These are phyloP conservation scores for Phaffia rhodozyma DNA, from an alignment of 1,284 basidiomycete genomes.

Conservation along the genomic window DNA sequence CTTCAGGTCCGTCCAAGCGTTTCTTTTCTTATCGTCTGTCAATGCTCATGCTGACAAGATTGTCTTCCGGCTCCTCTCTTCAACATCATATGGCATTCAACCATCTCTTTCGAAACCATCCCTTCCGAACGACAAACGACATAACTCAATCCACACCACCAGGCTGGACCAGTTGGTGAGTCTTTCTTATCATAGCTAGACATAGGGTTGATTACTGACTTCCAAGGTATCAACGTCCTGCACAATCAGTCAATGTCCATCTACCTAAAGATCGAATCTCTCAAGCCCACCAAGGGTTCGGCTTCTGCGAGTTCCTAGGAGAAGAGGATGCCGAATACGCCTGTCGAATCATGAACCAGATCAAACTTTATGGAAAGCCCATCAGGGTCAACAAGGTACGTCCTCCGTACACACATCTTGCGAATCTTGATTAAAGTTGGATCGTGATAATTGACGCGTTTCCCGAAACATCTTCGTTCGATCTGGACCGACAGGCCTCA, in stretches of 20 bases:
- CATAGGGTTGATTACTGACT: background rate
- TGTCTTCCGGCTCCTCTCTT: background rate
- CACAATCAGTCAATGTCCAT: slow-evolving; percentile 74
- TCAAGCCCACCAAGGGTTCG: slow-evolving; percentile 95
- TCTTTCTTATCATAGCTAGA: slow-evolving; percentile 19
- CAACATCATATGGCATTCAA: slow-evolving; percentile 17
- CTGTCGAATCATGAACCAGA: slow-evolving; percentile 99
- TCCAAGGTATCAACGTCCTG: slow-evolving; percentile 12
- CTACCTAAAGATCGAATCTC: slow-evolving; percentile 99
- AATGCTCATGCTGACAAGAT: background rate
- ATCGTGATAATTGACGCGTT: background rate
- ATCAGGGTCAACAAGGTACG: slow-evolving; percentile 93
- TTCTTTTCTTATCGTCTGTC: background rate
- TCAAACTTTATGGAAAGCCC: slow-evolving; percentile 96
- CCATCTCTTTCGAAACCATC: too few species aligned
- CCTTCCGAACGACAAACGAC: too few species aligned
- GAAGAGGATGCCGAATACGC: slow-evolving; percentile 98
- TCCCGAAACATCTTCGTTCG: background rate
- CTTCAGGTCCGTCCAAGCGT: slow-evolving; percentile 33
- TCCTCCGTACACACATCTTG: slow-evolving; percentile 11
- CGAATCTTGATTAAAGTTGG: background rate
- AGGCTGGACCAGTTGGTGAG: slow-evolving; percentile 91
- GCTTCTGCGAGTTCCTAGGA: slow-evolving; percentile 96
- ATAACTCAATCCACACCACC: slow-evolving; percentile 28
- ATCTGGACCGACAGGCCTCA: slow-evolving; percentile 48